Conservation (phyloP, 176 grass and related monocot species). For the Zoysia pacifica region DNA sequence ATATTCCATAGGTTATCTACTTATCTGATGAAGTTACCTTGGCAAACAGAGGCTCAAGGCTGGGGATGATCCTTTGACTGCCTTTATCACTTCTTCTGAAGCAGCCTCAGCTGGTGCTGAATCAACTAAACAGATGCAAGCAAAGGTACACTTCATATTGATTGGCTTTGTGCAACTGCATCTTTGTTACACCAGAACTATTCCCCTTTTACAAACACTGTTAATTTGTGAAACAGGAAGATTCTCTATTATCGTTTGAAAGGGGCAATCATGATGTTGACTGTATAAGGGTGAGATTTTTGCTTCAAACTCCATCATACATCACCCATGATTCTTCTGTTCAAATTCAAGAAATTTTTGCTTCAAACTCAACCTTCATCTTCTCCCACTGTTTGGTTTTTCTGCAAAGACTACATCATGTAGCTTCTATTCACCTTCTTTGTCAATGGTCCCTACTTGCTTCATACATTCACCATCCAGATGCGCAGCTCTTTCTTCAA, state of each 20-base stretch:
- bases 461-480: conserved; percentile 99
- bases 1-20: not conserved
- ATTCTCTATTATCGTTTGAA: no score
- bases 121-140: conserved; percentile 94
- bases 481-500: conserved; percentile 85
- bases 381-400: conserved; percentile 98
- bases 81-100: conserved; percentile 81
- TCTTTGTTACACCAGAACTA: not conserved
- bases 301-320: no score
- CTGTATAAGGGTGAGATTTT: no score
- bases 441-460: conserved; percentile 85
- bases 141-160: conserved; percentile 48
- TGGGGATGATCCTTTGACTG: conserved; percentile 79
- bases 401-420: conserved; percentile 85
- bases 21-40: conserved; percentile 33
- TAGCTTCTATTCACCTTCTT: conserved; percentile 96
- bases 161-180: not conserved
- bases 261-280: no score
- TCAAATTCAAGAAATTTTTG: conserved; percentile 37
- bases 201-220: not conserved
- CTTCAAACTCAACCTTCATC: conserved; percentile 79
- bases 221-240: no score
- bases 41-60: conserved; percentile 70
- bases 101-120: conserved; percentile 87
- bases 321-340: no score